Evolutionary conservation across 257 asterid genomes (phyloP).

Genomic region (Scutellaria minor): DNA sequence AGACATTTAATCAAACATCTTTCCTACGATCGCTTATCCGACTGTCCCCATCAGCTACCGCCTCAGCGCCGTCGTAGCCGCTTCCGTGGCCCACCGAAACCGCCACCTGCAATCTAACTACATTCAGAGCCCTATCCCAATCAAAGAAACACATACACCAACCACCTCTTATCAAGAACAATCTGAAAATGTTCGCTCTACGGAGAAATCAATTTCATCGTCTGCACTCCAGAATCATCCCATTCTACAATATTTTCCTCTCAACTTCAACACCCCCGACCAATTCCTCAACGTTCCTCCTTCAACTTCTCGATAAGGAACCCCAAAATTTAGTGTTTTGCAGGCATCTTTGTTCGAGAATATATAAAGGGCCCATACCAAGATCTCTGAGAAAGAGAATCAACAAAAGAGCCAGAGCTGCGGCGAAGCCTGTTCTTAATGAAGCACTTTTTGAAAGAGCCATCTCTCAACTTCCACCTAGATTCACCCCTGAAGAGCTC

Average conservation of each 20-base stretch:
- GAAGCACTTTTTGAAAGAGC: slow-evolving; percentile 56
- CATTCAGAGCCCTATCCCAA: neutral
- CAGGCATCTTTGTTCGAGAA: slow-evolving; percentile 48
- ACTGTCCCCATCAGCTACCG: no score
- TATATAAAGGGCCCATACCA: slow-evolving; percentile 67
- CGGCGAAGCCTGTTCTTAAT: slow-evolving; percentile 68
- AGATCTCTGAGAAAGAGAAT: slow-evolving; percentile 78
- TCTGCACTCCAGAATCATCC: slow-evolving; percentile 25
- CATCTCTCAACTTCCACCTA: slow-evolving; percentile 63
- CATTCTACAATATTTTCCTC: slow-evolving; percentile 11
- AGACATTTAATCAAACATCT: slow-evolving; percentile 8
- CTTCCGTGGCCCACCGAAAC: neutral
- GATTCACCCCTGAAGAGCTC: slow-evolving; percentile 85
- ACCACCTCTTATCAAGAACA: slow-evolving; percentile 5
- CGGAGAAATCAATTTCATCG: slow-evolving; percentile 38
- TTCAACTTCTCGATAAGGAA: slow-evolving; percentile 10
- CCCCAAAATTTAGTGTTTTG: slow-evolving; percentile 16
- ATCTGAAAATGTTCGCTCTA: slow-evolving; percentile 44
- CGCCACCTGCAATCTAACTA: neutral
- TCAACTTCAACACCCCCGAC: slow-evolving; percentile 34
- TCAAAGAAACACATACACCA: neutral
- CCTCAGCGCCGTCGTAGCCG: neutral
- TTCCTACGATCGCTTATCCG: neutral
- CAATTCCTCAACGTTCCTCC: slow-evolving; percentile 28
- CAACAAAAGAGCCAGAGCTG: slow-evolving; percentile 69